These are phyloP conservation scores for Bryum argenteum DNA, from an alignment of 225 moss, liverwort and hornwort genomes.

Conservation along the genomic window DNA sequence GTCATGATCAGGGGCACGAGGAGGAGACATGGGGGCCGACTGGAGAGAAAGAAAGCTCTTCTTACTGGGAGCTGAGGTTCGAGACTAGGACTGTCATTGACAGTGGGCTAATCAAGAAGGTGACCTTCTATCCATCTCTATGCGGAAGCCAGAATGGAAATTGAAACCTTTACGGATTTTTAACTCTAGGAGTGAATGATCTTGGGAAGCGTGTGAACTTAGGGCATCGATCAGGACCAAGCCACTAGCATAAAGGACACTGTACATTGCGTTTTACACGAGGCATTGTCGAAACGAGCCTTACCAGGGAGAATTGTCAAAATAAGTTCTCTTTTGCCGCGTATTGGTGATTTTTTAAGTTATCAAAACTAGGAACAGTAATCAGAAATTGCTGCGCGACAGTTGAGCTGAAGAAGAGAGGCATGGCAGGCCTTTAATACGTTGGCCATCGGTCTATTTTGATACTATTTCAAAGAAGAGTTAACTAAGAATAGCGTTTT, in stretches of 20 bases:
- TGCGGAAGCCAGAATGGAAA: slow-evolving; percentile 6
- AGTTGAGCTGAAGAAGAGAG: slow-evolving; percentile 16
- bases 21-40: slow-evolving; percentile 50
- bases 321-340: slow-evolving; percentile 4
- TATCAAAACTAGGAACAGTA: background rate
- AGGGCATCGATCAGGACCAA: slow-evolving; percentile 11
- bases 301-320: background rate
- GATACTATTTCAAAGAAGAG: slow-evolving; percentile 1
- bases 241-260: slow-evolving; percentile 12
- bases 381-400: slow-evolving; percentile 2
- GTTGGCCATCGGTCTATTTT: slow-evolving; percentile 6
- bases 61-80: slow-evolving; percentile 56
- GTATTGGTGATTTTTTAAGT: background rate
- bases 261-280: slow-evolving; percentile 1
- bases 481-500: slow-evolving; percentile 5
- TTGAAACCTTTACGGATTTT: background rate
- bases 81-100: slow-evolving; percentile 36
- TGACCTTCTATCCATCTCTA: slow-evolving; percentile 24
- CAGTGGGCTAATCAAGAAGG: slow-evolving; percentile 49
- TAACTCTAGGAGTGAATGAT: background rate
- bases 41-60: slow-evolving; percentile 52
- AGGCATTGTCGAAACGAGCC: background rate
- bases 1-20: slow-evolving; percentile 40
- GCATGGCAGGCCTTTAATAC: background rate
- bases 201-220: slow-evolving; percentile 11